phyloP scores from a whole-genome alignment of 768 basidiomycete genomes.

The Rhodotorula paludigena region DNA sequence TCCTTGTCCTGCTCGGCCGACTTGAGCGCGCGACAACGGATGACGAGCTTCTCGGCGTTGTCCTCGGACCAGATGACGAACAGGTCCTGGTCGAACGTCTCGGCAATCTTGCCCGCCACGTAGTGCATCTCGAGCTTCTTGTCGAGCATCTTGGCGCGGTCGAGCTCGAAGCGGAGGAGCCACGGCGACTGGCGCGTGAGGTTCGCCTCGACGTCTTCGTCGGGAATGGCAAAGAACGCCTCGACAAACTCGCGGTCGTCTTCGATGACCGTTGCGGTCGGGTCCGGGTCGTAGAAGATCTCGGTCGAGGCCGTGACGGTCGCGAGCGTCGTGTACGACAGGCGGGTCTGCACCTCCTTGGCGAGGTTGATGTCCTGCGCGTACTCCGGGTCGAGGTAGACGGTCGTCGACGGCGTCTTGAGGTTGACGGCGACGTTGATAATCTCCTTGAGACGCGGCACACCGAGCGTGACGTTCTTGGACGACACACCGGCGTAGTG shows the following conservation, averaged over 20 bases:
- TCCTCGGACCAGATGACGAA: slow-evolving; percentile 99
- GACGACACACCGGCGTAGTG: slow-evolving; percentile 99
- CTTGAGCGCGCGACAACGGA: slow-evolving; percentile 83
- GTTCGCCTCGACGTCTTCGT: slow-evolving; percentile 88
- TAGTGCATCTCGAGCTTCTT: slow-evolving; percentile 91
- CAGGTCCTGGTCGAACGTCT: slow-evolving; percentile 89
- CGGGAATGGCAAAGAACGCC: slow-evolving; percentile 98
- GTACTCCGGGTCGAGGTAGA: slow-evolving; percentile 73
- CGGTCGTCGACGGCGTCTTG: slow-evolving; percentile 93
- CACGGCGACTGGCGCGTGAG: slow-evolving; percentile 90
- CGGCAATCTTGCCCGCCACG: slow-evolving; percentile 86
- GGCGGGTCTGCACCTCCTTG: slow-evolving; percentile 85
- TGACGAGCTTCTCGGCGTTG: slow-evolving; percentile 92
- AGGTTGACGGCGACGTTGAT: slow-evolving; percentile 98
- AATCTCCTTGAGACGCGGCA: slow-evolving; percentile 96
- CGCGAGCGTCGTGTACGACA: slow-evolving; percentile 86
- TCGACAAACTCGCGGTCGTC: slow-evolving; percentile 94
- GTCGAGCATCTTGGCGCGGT: slow-evolving; percentile 96
- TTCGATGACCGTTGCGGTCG: slow-evolving; percentile 85
- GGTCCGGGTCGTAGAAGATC: slow-evolving; percentile 96
- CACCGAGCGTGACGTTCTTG: slow-evolving; percentile 98
- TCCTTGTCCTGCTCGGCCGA: slow-evolving; percentile 75
- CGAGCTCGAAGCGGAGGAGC: slow-evolving; percentile 92
- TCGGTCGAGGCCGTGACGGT: slow-evolving; percentile 93
- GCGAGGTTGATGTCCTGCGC: slow-evolving; percentile 61